phyloP scores from a whole-genome alignment of 2,329 filamentous ascomycete species.

The Gaeumannomyces sp. region DNA sequence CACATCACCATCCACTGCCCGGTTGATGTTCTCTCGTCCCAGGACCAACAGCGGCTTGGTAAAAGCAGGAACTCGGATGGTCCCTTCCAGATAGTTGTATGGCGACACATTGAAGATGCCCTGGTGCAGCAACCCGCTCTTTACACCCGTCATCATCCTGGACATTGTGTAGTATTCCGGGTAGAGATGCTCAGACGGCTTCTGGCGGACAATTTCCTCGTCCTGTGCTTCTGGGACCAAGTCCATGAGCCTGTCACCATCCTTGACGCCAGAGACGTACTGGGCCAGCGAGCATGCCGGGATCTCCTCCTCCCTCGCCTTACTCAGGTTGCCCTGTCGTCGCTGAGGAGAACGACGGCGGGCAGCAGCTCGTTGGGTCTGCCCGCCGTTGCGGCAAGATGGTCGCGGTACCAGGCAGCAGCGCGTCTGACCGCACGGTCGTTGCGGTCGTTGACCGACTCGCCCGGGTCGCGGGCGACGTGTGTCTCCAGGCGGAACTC shows the following conservation, averaged over 20 bases:
- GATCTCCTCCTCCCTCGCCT: constrained; percentile 72
- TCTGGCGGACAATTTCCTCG: constrained; percentile 56
- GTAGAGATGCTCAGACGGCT: constrained; percentile 67
- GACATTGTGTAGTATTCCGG: constrained; percentile 85
- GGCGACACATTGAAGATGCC: constrained; percentile 93
- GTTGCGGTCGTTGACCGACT: constrained; percentile 94
- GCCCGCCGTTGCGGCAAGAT: constrained; percentile 43
- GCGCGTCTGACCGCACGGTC: constrained; percentile 84
- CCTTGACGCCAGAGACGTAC: constrained; percentile 79
- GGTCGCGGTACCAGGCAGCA: constrained; percentile 83
- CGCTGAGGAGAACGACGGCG: constrained; percentile 84
- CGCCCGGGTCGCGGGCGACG: constrained; percentile 54
- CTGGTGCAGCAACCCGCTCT: constrained; percentile 83
- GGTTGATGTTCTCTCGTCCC: constrained; percentile 92
- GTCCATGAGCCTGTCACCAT: constrained; percentile 79
- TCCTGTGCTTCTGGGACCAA: constrained; percentile 83
- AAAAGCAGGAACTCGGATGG: constrained; percentile 83
- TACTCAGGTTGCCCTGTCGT: constrained; percentile 85
- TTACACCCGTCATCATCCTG: constrained; percentile 89
- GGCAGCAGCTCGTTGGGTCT: constrained; percentile 39
- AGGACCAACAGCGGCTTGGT: constrained; percentile 82
- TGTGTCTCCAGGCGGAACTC: constrained; percentile 94
- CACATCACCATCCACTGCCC: constrained; percentile 83
- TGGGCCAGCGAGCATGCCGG: constrained; percentile 61
- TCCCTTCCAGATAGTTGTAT: constrained; percentile 96